phyloP scores from a whole-genome alignment of 495 filamentous ascomycete species.

The Penicillium coffeae region DNA sequence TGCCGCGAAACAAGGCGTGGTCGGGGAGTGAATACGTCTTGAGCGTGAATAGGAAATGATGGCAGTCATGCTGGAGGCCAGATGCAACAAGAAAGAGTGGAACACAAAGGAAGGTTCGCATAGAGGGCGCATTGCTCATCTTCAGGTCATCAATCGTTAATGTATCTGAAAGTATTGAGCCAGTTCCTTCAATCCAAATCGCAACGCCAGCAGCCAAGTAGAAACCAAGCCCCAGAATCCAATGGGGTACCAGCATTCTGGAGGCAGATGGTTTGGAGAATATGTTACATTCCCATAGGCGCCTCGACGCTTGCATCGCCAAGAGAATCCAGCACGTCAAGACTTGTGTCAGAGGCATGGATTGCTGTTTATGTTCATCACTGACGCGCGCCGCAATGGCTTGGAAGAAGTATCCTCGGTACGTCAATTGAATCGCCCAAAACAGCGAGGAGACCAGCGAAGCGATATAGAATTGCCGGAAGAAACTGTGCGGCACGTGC shows the following conservation, averaged over 20 bases:
- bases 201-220: constrained; percentile 69
- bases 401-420: constrained; percentile 47
- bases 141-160: constrained; percentile 32
- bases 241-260: constrained; percentile 81
- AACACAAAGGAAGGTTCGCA: constrained; percentile 58
- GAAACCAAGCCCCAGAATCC: constrained; percentile 71
- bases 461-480: constrained; percentile 78
- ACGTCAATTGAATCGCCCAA: constrained; percentile 68
- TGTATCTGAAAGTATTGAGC: constrained; percentile 48
- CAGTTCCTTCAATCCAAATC: constrained; percentile 81
- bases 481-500: constrained; percentile 81
- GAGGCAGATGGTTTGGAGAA: constrained; percentile 64
- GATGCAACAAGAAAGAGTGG: constrained; percentile 72
- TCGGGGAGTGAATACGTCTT: constrained; percentile 80
- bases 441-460: constrained; percentile 69
- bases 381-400: constrained; percentile 35
- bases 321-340: constrained; percentile 66
- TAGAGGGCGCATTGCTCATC: constrained; percentile 42
- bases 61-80: constrained; percentile 73
- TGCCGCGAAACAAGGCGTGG: constrained; percentile 61
- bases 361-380: constrained; percentile 31
- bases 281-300: constrained; percentile 66
- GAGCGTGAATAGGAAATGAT: constrained; percentile 73
- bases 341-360: constrained; percentile 65
- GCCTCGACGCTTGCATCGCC: constrained; percentile 65